phyloP scores from a whole-genome alignment of 495 filamentous ascomycete species.

The Amniculicola lignicola region DNA sequence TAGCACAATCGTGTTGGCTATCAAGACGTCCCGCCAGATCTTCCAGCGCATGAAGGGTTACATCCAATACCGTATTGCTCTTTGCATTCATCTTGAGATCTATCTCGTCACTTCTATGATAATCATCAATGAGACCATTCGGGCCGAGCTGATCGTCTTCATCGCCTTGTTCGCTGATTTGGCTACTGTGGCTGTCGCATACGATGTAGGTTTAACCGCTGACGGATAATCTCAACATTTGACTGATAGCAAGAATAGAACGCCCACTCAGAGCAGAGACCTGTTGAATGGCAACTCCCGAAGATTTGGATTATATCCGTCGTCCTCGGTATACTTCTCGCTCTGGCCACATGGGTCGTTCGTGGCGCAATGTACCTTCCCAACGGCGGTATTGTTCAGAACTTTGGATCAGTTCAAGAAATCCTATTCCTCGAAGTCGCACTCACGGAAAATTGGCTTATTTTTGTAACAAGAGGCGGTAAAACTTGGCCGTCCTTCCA shows the following conservation, averaged over 20 bases:
- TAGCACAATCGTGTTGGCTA: constrained; percentile 70
- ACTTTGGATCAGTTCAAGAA: constrained; percentile 67
- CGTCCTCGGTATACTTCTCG: constrained; percentile 63
- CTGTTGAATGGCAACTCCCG: constrained; percentile 73
- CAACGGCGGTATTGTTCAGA: constrained; percentile 70
- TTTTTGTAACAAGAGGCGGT: constrained; percentile 73
- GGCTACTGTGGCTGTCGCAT: constrained; percentile 72
- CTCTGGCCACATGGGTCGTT: constrained; percentile 66
- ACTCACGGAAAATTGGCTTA: constrained; percentile 75
- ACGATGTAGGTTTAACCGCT: constrained; percentile 47
- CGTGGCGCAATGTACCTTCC: constrained; percentile 63
- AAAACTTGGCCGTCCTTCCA: constrained; percentile 72
- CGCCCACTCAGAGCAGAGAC: constrained; percentile 66
- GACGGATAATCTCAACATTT: background rate
- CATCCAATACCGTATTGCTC: constrained; percentile 76
- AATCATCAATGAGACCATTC: constrained; percentile 70
- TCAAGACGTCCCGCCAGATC: constrained; percentile 75
- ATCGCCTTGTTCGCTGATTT: constrained; percentile 74
- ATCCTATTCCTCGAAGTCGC: constrained; percentile 73
- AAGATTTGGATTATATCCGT: constrained; percentile 77
- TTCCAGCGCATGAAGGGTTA: constrained; percentile 84
- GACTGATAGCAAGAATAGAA: constrained; percentile 40
- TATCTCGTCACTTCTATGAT: constrained; percentile 76
- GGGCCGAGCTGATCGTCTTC: constrained; percentile 68
- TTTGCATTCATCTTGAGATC: constrained; percentile 72